Evolutionary conservation across 1,284 basidiomycete species (phyloP).

Genomic region (Vanrija pseudolonga): DNA sequence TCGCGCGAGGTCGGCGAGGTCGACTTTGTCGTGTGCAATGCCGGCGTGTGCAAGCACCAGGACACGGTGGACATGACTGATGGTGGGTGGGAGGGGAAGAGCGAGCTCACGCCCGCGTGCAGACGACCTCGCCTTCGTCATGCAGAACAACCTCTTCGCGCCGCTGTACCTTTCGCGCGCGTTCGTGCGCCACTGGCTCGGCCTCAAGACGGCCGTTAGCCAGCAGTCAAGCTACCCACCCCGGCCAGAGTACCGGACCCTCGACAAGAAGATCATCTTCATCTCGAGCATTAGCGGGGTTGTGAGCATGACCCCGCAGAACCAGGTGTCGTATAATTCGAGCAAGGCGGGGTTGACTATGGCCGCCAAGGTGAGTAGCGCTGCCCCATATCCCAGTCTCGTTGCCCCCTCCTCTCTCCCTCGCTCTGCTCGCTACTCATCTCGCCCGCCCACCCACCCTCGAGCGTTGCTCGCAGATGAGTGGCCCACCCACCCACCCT

Average conservation of each 20-base stretch:
- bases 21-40: constrained; percentile 32
- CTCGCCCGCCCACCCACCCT: too few species aligned
- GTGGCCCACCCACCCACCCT: too few species aligned
- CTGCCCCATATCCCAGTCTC: too few species aligned
- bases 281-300: constrained; percentile 46
- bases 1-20: constrained; percentile 31
- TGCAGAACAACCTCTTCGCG: constrained; percentile 43
- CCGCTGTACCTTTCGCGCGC: constrained; percentile 44
- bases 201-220: constrained; percentile 20
- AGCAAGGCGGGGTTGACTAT: constrained; percentile 46
- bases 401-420: too few species aligned
- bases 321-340: constrained; percentile 47
- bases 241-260: constrained; percentile 6
- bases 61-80: too few species aligned
- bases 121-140: constrained; percentile 31
- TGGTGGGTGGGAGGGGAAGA: constrained; percentile 1
- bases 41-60: constrained; percentile 4
- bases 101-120: not conserved
- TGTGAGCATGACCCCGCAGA: constrained; percentile 47
- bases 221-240: not conserved
- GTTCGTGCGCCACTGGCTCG: constrained; percentile 39
- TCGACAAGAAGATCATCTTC: constrained; percentile 48
- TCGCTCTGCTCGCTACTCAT: too few species aligned
- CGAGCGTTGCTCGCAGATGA: too few species aligned
- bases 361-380: constrained; percentile 26